Conservation (phyloP, 2,329 filamentous ascomycete species). For the Thielaviopsis punctulata region DNA sequence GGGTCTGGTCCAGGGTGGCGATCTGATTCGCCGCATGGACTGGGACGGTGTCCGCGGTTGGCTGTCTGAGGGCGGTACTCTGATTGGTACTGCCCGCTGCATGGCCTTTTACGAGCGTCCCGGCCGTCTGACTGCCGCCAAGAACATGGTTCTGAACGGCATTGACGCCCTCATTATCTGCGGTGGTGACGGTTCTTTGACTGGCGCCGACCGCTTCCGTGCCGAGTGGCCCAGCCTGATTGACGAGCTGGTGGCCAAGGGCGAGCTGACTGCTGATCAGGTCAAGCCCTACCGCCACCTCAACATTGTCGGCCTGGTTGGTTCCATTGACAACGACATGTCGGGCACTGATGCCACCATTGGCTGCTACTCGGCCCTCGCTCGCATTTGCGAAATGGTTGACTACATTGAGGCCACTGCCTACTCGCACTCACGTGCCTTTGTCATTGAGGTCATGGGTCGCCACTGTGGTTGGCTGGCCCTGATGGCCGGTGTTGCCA, state of each 20-base stretch:
- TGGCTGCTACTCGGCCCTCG: conserved; percentile 84
- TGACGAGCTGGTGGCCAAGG: conserved; percentile 61
- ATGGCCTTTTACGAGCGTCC: conserved; percentile 80
- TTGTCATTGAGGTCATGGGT: conserved; percentile 97
- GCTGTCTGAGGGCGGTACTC: conserved; percentile 81
- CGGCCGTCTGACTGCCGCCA: conserved; percentile 70
- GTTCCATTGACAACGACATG: conserved; percentile 96
- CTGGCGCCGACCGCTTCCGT: conserved; percentile 85
- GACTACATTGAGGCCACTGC: conserved; percentile 96
- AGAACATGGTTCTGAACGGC: conserved; percentile 83
- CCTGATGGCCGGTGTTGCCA: conserved; percentile 87
- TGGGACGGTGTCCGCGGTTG: conserved; percentile 94
- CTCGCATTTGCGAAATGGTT: conserved; percentile 85
- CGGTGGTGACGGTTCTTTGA: conserved; percentile 90
- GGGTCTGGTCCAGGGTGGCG: conserved; percentile 74
- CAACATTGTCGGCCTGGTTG: conserved; percentile 92
- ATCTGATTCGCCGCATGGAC: conserved; percentile 71
- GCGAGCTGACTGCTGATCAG: conserved; percentile 54
- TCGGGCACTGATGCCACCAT: conserved; percentile 95
- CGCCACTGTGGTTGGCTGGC: conserved; percentile 96
- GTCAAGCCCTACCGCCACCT: conserved; percentile 64
- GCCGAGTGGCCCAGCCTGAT: conserved; percentile 81
- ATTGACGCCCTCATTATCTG: conserved; percentile 95
- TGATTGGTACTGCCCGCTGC: conserved; percentile 90
- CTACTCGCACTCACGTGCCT: conserved; percentile 83